These are phyloP conservation scores for Chytriomyces sp. DNA, from an alignment of 192 early-diverging fungal genomes.

Conservation along the genomic window DNA sequence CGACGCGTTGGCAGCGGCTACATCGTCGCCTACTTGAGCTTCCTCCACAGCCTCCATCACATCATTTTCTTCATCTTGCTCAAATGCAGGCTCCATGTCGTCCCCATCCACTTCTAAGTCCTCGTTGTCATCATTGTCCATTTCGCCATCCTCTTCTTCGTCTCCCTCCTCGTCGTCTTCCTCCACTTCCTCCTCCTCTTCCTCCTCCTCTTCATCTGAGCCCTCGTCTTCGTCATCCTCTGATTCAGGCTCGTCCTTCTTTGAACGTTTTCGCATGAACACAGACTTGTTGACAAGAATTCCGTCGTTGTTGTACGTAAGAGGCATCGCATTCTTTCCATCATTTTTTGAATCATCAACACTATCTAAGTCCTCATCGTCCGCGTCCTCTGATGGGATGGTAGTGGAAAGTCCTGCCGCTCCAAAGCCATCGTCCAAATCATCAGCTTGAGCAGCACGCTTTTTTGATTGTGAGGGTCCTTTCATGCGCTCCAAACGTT, in stretches of 20 bases:
- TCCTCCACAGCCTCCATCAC: slow-evolving; percentile 36
- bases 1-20: slow-evolving; percentile 20
- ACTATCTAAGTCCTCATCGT: slow-evolving; percentile 9
- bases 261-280: slow-evolving; percentile 47
- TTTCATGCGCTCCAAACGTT: slow-evolving; percentile 79
- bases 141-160: slow-evolving; percentile 38
- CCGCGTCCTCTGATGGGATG: too few relatives aligned
- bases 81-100: slow-evolving; percentile 44
- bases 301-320: slow-evolving; percentile 54
- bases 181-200: slow-evolving; percentile 60
- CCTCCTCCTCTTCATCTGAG: slow-evolving; percentile 34
- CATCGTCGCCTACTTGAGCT: slow-evolving; percentile 32
- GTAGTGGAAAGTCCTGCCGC: background rate
- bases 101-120: slow-evolving; percentile 44
- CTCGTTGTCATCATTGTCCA: slow-evolving; percentile 63
- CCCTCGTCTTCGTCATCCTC: slow-evolving; percentile 44
- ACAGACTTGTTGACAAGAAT: slow-evolving; percentile 54
- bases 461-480: slow-evolving; percentile 57
- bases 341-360: slow-evolving; percentile 29
- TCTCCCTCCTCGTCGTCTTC: slow-evolving; percentile 54
- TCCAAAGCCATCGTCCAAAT: slow-evolving; percentile 48
- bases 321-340: slow-evolving; percentile 41
- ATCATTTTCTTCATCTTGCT: slow-evolving; percentile 18
- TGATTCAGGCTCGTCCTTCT: slow-evolving; percentile 48
- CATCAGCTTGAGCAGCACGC: slow-evolving; percentile 52